Evolutionary conservation across 2,329 filamentous ascomycete genomes (phyloP), one percentile per base, ranked within the genome.

Genomic region (Monosporascus sp.): DNA sequence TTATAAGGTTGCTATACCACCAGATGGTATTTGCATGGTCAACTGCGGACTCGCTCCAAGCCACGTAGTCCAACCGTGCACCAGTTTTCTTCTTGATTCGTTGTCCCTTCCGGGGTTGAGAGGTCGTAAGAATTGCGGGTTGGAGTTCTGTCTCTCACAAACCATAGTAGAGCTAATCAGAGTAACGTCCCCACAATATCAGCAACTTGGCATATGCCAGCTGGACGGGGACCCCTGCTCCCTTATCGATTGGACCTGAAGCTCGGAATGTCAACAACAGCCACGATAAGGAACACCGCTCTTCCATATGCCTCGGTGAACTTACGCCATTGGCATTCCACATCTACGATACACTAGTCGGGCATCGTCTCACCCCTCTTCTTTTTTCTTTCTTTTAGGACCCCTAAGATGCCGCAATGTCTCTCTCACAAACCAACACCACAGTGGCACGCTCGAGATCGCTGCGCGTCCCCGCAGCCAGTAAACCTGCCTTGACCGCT

Each of bases 371-470:
- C 11, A 20, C 39, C 11, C 5, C 11, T 18, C 8, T 42, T 42
- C 5, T 15, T 11, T n/a, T 11, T 42, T 4, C 22, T 4, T 18
- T 8, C 6, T 7, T 42, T 14, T 42, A 9, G 2, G 5, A 20
- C 6, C 39, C 14, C 41, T 48, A 65, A 49, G 47, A 69, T 68
- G 67, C 57, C 57, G 56, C 54, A 50, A 70, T 70, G 68, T 64
- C 68, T 49, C 58, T 62, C 52, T 54, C 60, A 46, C 65, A 65
- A 48, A 50, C 67, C 53, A 68, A 65, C 49, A 60, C 66, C 24
- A 59, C 66, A 45, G 53, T 66, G 44, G 59, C 60, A 51, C 67
- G 68, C 55, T 62, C 65, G 47, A 64, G 66, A 55, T 62, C 61
- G 45, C 31, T 63, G 25, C 64, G 65, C 53, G 50, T 56, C 45